phyloP scores from a whole-genome alignment of 2,329 filamentous ascomycete species.

The Daldinia eschscholtzii region DNA sequence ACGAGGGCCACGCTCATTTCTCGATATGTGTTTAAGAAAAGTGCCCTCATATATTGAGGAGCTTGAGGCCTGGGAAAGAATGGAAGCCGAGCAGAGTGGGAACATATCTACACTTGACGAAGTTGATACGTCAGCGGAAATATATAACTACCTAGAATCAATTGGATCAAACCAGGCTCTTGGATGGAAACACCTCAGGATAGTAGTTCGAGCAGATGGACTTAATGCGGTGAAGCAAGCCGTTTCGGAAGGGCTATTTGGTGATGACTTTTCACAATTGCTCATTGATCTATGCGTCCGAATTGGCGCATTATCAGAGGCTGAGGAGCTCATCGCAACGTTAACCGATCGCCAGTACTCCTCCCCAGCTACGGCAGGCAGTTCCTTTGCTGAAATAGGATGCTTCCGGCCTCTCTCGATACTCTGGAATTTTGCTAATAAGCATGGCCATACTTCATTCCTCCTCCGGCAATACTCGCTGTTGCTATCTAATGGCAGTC shows the following conservation, averaged over 20 bases:
- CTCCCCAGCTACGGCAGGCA: conserved; percentile 52
- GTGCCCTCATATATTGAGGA: conserved; percentile 62
- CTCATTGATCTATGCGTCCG: conserved; percentile 59
- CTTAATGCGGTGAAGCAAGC: conserved; percentile 59
- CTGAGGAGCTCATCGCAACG: conserved; percentile 56
- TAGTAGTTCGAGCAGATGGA: conserved; percentile 62
- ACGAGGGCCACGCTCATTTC: conserved; percentile 57
- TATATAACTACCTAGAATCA: conserved; percentile 64
- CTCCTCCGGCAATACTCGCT: conserved; percentile 55
- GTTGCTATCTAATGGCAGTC: conserved; percentile 52
- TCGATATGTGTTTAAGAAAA: conserved; percentile 63
- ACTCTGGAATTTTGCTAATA: conserved; percentile 53
- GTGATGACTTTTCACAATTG: conserved; percentile 56
- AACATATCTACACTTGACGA: conserved; percentile 53
- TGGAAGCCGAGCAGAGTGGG: conserved; percentile 56
- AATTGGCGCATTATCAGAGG: conserved; percentile 56
- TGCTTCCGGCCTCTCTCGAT: conserved; percentile 52
- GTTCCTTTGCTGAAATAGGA: conserved; percentile 48
- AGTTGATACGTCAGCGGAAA: conserved; percentile 57
- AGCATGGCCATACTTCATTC: conserved; percentile 51
- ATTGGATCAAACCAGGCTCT: conserved; percentile 54
- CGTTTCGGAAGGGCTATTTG: conserved; percentile 58
- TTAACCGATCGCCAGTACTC: conserved; percentile 55
- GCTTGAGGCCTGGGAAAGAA: conserved; percentile 59
- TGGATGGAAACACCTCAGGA: conserved; percentile 62